Evolutionary conservation across 345 rosid genomes (phyloP).

Genomic region (Pugionium cornutum): DNA sequence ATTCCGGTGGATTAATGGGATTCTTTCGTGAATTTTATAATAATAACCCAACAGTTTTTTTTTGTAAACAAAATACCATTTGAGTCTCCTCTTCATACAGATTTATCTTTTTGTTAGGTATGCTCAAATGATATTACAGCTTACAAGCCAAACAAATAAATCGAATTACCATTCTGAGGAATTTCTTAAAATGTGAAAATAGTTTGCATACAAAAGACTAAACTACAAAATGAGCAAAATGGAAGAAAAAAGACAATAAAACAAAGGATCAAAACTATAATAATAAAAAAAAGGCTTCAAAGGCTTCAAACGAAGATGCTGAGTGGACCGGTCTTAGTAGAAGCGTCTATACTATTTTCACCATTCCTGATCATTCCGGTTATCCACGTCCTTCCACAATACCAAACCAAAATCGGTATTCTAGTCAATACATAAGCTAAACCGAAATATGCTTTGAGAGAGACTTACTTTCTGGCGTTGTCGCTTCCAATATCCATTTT

Average conservation of each 20-base stretch:
- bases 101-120: conserved; percentile 20
- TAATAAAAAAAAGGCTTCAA: conserved; percentile 1
- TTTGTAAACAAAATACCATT: no score
- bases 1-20: background rate
- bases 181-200: background rate
- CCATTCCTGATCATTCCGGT: conserved; percentile 51
- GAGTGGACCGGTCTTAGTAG: conserved; percentile 68
- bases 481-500: conserved; percentile 53
- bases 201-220: conserved; percentile 25
- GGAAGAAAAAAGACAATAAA: background rate
- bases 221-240: background rate
- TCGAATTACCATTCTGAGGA: conserved; percentile 18
- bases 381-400: conserved; percentile 60
- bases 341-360: conserved; percentile 60
- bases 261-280: conserved; percentile 16
- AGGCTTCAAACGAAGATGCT: conserved; percentile 61
- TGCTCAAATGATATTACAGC: conserved; percentile 10
- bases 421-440: conserved; percentile 2
- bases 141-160: conserved; percentile 22
- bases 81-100: background rate
- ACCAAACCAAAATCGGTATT: conserved; percentile 24
- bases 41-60: background rate
- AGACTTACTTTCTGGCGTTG: conserved; percentile 59
- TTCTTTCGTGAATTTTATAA: background rate
- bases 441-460: background rate